These are phyloP conservation scores for Houttuynia cordata DNA, from an alignment of 164 flowering plant species.

Conservation along the genomic window DNA sequence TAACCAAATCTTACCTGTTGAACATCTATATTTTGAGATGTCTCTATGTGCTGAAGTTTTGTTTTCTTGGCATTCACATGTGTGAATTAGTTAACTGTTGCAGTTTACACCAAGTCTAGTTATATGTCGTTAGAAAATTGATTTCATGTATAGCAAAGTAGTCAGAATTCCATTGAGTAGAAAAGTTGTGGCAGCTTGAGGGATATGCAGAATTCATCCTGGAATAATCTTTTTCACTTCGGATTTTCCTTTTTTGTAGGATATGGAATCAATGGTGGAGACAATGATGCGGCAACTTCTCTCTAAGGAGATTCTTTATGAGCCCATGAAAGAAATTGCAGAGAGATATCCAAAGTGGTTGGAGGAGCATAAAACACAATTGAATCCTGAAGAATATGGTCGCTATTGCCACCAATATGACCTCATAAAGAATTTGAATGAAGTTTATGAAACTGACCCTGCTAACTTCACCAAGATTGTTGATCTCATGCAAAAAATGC, in stretches of 20 bases:
- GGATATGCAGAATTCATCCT: no score
- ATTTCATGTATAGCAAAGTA: no score
- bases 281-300: constrained; percentile 98
- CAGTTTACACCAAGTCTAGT: no score
- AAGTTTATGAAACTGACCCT: constrained; percentile 72
- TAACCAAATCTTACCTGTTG: no score
- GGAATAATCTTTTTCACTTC: background rate
- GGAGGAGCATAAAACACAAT: constrained; percentile 51
- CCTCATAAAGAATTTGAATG: constrained; percentile 60
- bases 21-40: no score
- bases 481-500: constrained; percentile 98
- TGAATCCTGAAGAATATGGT: constrained; percentile 65
- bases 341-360: constrained; percentile 94
- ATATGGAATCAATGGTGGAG: constrained; percentile 95
- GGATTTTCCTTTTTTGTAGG: constrained; percentile 25
- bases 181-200: no score
- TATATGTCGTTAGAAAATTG: no score
- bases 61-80: no score
- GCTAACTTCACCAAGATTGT: constrained; percentile 71
- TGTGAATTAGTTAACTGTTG: no score
- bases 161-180: no score
- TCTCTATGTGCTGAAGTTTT: no score
- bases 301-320: constrained; percentile 91
- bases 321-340: constrained; percentile 97
- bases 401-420: constrained; percentile 59